Percentiles rank a stretch among this genome's conserved stretches.
Evolutionary conservation across 1,284 basidiomycete genomes (phyloP).

Genomic region (Ustilago curta): DNA sequence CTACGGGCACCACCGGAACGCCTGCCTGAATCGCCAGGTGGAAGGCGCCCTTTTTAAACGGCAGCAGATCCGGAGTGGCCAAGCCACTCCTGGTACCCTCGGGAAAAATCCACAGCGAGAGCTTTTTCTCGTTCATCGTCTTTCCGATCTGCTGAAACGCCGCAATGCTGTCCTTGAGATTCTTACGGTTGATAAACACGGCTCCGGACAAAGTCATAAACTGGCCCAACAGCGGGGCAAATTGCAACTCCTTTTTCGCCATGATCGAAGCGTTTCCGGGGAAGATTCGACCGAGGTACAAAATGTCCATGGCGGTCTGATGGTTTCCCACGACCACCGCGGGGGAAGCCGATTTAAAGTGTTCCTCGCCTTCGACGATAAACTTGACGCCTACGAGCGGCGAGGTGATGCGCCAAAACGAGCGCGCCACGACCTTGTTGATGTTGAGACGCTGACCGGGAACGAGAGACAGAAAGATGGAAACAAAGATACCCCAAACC

Average conservation of each 20-base stretch:
- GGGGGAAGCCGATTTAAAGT: conserved; percentile 76
- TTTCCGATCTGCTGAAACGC: conserved; percentile 83
- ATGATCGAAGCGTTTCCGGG: conserved; percentile 87
- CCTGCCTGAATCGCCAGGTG: conserved; percentile 91
- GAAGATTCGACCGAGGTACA: conserved; percentile 85
- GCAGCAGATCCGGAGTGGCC: conserved; percentile 72
- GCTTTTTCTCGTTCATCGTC: conserved; percentile 79
- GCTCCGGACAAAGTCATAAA: conserved; percentile 90
- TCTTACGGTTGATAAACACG: conserved; percentile 91
- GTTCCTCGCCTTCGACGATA: conserved; percentile 86
- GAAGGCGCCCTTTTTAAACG: conserved; percentile 99
- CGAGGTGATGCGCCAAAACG: conserved; percentile 81
- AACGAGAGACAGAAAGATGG: conserved; percentile 77
- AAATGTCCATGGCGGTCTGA: conserved; percentile 73
- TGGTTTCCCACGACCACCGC: conserved; percentile 90
- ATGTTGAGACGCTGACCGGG: conserved; percentile 83
- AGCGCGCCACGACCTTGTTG: conserved; percentile 85
- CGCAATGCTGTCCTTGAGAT: conserved; percentile 78
- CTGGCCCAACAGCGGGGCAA: conserved; percentile 86
- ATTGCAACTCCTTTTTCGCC: conserved; percentile 92
- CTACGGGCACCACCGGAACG: conserved; percentile 81
- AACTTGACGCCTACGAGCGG: conserved; percentile 79
- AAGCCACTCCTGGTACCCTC: conserved; percentile 72
- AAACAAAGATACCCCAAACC: conserved; percentile 80
- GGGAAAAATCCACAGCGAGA: conserved; percentile 70